These are phyloP conservation scores for Teratosphaeria destructans DNA, from an alignment of 2,329 filamentous ascomycete genomes.

Conservation along the genomic window DNA sequence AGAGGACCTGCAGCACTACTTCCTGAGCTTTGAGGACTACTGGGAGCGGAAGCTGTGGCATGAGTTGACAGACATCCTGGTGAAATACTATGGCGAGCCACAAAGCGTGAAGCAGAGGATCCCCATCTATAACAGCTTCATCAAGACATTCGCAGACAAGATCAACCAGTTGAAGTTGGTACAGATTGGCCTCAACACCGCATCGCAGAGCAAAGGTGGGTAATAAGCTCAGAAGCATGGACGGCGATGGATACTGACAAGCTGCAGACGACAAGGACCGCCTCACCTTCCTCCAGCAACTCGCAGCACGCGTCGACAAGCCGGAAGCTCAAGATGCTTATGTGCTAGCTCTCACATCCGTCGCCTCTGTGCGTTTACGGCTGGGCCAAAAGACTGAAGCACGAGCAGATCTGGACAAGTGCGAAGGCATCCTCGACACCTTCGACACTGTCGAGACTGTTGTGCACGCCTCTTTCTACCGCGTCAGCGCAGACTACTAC, in stretches of 20 bases:
- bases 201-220: slow-evolving; percentile 69
- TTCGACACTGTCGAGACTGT: slow-evolving; percentile 94
- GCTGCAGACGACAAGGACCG: slow-evolving; percentile 70
- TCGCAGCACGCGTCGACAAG: slow-evolving; percentile 82
- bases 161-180: slow-evolving; percentile 99
- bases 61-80: slow-evolving; percentile 81
- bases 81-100: slow-evolving; percentile 77
- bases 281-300: slow-evolving; percentile 69
- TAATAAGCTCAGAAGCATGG: not conserved
- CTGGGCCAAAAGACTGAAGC: slow-evolving; percentile 72
- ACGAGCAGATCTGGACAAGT: slow-evolving; percentile 74
- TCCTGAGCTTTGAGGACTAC: slow-evolving; percentile 86
- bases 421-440: slow-evolving; percentile 75
- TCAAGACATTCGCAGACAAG: slow-evolving; percentile 92
- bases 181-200: slow-evolving; percentile 75
- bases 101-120: slow-evolving; percentile 77
- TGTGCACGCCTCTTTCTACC: slow-evolving; percentile 93
- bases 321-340: slow-evolving; percentile 89
- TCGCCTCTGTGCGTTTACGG: slow-evolving; percentile 76
- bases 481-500: slow-evolving; percentile 89
- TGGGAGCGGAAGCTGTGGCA: slow-evolving; percentile 99
- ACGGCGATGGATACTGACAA: slow-evolving; percentile 1
- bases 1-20: slow-evolving; percentile 75
- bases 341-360: slow-evolving; percentile 85
- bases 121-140: slow-evolving; percentile 85